phyloP scores from a whole-genome alignment of 1,139 yeast species.

The Kodamaea arcana region DNA sequence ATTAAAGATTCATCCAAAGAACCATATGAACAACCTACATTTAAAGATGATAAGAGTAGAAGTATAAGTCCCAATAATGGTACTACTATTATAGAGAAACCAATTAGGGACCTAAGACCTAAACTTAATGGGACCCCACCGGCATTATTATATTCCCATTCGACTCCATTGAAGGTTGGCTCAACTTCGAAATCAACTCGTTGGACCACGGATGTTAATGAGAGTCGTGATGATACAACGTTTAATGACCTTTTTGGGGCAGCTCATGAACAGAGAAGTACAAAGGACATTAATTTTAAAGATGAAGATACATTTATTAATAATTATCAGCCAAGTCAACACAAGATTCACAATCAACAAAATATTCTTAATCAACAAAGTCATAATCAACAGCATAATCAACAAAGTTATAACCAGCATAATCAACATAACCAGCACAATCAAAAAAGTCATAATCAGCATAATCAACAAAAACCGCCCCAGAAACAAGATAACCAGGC shows the following conservation, averaged over 20 bases:
- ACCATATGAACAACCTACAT: too few species aligned
- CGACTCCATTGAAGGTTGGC: constrained; percentile 23
- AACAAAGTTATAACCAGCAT: constrained; percentile 3
- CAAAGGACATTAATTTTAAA: constrained; percentile 3
- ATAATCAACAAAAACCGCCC: not conserved
- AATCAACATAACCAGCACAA: not conserved
- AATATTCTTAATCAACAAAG: too few species aligned
- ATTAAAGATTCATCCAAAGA: too few species aligned
- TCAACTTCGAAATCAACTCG: constrained; percentile 7
- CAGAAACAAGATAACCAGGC: too few species aligned
- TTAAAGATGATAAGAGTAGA: not conserved
- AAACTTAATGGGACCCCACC: constrained; percentile 8
- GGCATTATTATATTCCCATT: constrained; percentile 24
- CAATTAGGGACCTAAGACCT: constrained; percentile 7
- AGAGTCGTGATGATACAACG: constrained; percentile 14
- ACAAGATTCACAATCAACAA: too few species aligned
- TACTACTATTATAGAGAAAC: constrained; percentile 7
- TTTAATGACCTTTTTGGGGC: constrained; percentile 13
- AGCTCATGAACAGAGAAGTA: constrained; percentile 1
- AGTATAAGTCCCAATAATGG: constrained; percentile 7
- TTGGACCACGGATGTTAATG: constrained; percentile 12
- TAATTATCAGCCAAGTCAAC: constrained; percentile 5
- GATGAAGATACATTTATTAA: constrained; percentile 10
- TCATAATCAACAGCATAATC: not conserved
- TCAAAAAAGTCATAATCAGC: too few species aligned